Percentiles rank a stretch among this genome's conserved stretches.
These are phyloP conservation scores for Hypoxylon sp. DNA, from an alignment of 2,329 filamentous ascomycete species.

Conservation along the genomic window DNA sequence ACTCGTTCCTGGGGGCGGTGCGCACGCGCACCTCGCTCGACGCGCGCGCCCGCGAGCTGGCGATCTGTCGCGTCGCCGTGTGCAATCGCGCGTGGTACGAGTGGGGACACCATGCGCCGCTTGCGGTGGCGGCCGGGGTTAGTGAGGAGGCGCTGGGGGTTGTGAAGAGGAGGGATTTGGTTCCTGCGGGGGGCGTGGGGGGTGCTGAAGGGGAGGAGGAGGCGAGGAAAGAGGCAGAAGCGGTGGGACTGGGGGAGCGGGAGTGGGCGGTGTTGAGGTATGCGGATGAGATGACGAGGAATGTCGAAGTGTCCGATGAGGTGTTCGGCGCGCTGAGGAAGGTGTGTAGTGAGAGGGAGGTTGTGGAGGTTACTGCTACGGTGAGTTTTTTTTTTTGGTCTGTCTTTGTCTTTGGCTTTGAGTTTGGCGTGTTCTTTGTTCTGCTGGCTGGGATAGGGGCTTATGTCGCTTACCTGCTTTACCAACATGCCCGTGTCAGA, in stretches of 20 bases:
- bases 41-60: constrained; percentile 78
- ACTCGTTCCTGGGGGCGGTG: constrained; percentile 75
- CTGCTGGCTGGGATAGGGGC: neutral
- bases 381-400: constrained; percentile 58
- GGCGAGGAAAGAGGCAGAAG: constrained; percentile 44
- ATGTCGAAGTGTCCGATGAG: constrained; percentile 77
- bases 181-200: constrained; percentile 17
- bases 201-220: constrained; percentile 44
- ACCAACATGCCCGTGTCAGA: neutral
- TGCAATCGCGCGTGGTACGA: constrained; percentile 89
- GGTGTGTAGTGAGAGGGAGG: constrained; percentile 77
- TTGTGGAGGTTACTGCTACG: constrained; percentile 86
- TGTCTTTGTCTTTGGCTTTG: neutral
- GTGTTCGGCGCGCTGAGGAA: constrained; percentile 75
- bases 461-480: too few species aligned
- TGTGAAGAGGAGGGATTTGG: constrained; percentile 56
- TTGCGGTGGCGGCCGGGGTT: constrained; percentile 73
- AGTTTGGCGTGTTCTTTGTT: too few species aligned
- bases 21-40: constrained; percentile 67
- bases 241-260: constrained; percentile 64
- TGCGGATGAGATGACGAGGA: constrained; percentile 86
- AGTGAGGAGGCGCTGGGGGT: constrained; percentile 63
- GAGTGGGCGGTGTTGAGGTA: constrained; percentile 80
- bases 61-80: constrained; percentile 85
- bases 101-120: constrained; percentile 83